Conservation (phyloP, 345 rosid genomes). For the Hibiscus trionum region DNA sequence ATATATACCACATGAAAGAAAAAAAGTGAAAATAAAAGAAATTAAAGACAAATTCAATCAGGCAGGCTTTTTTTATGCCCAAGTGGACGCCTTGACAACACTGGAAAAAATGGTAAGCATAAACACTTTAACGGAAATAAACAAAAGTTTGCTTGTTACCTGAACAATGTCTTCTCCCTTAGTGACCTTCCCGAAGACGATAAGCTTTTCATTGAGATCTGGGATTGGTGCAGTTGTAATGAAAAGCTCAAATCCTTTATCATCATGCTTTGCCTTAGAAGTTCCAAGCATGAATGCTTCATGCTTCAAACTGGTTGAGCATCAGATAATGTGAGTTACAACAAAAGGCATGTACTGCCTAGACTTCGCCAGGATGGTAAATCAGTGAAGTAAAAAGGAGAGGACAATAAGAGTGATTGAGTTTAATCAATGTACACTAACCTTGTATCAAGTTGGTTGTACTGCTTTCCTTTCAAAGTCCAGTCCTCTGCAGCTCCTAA, state of each 20-base stretch:
- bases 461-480: slow-evolving; percentile 73
- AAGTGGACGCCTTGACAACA: too few relatives aligned
- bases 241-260: slow-evolving; percentile 50
- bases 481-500: slow-evolving; percentile 67
- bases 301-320: slow-evolving; percentile 45
- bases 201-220: slow-evolving; percentile 53
- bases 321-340: slow-evolving; percentile 6
- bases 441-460: slow-evolving; percentile 58
- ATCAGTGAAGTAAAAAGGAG: neutral
- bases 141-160: slow-evolving; percentile 18
- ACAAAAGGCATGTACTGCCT: neutral
- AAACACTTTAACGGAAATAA: neutral
- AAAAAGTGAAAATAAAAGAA: too few relatives aligned
- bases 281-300: slow-evolving; percentile 73
- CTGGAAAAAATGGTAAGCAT: neutral
- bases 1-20: too few relatives aligned
- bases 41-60: too few relatives aligned
- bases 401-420: neutral
- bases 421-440: slow-evolving; percentile 14
- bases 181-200: slow-evolving; percentile 49
- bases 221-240: slow-evolving; percentile 55
- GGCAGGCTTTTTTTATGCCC: too few relatives aligned
- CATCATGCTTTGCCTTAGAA: slow-evolving; percentile 39
- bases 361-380: neutral
- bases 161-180: slow-evolving; percentile 58